Conservation (phyloP, 2,329 filamentous ascomycete species). For the Myriosclerotinia scirpicola region DNA sequence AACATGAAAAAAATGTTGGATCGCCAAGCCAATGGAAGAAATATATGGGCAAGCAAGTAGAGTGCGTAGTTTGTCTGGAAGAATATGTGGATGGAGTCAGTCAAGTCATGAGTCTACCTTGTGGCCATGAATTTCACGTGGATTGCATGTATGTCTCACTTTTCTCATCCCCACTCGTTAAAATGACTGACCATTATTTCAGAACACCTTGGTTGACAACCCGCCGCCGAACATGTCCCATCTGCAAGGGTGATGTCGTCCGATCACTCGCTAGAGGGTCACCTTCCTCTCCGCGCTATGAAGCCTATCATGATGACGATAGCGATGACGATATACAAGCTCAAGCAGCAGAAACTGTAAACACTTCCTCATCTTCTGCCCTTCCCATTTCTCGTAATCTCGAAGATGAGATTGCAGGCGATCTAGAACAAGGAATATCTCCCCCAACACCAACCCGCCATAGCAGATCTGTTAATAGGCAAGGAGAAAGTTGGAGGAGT, state of each 20-base stretch:
- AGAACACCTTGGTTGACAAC: conserved; percentile 97
- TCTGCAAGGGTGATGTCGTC: conserved; percentile 97
- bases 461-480: conserved; percentile 5
- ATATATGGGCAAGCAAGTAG: conserved; percentile 68
- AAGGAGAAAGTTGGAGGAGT: conserved; percentile 18
- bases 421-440: conserved; percentile 35
- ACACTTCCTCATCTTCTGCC: conserved; percentile 49
- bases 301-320: conserved; percentile 45
- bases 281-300: conserved; percentile 38
- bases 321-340: conserved; percentile 48
- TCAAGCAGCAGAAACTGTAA: conserved; percentile 47
- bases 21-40: conserved; percentile 61
- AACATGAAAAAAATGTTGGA: conserved; percentile 51
- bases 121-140: conserved; percentile 95
- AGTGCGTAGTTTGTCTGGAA: conserved; percentile 95
- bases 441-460: conserved; percentile 27
- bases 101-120: conserved; percentile 93
- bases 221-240: conserved; percentile 92
- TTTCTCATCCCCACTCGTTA: conserved; percentile 18
- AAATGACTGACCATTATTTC: conserved; percentile 24
- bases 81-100: conserved; percentile 95
- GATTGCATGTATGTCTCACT: conserved; percentile 89
- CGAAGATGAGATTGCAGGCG: conserved; percentile 28
- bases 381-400: conserved; percentile 30
- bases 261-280: conserved; percentile 56